Conservation (phyloP, 768 basidiomycete species). For the Rhodotorula paludigena region DNA sequence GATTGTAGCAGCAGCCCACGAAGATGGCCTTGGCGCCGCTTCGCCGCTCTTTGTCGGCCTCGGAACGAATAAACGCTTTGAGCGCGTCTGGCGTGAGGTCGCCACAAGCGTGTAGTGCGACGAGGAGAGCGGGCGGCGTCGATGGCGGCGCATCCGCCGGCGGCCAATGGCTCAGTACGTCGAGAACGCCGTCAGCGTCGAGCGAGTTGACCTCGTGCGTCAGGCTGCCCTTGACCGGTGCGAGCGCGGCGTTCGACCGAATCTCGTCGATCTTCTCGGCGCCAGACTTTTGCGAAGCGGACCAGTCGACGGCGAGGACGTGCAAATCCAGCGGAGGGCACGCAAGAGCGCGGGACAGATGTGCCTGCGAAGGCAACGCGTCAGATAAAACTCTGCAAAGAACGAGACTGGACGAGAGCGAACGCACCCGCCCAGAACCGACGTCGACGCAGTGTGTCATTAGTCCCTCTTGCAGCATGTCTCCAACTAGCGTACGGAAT, state of each 20-base stretch:
- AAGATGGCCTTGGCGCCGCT: constrained; percentile 3
- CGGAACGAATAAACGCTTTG: constrained; percentile 13
- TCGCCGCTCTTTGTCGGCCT: background rate
- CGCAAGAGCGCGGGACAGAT: constrained; percentile 33
- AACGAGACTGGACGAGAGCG: too few species aligned
- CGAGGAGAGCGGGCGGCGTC: constrained; percentile 14
- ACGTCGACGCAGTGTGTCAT: constrained; percentile 30
- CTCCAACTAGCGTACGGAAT: background rate
- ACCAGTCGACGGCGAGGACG: constrained; percentile 37
- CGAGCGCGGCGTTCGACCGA: background rate
- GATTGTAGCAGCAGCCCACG: constrained; percentile 38
- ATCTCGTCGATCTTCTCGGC: constrained; percentile 28
- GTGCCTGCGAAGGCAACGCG: constrained; percentile 3
- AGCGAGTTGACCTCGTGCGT: constrained; percentile 29
- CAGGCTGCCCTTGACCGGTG: constrained; percentile 9
- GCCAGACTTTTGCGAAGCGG: constrained; percentile 19
- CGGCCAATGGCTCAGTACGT: constrained; percentile 12
- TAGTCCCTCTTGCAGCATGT: background rate
- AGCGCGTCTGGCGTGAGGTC: constrained; percentile 30
- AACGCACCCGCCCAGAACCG: constrained; percentile 22
- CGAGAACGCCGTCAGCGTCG: constrained; percentile 6
- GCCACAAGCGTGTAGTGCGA: constrained; percentile 35
- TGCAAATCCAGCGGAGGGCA: constrained; percentile 24
- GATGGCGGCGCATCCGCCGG: background rate
- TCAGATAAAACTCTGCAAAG: too few species aligned